phyloP scores from a whole-genome alignment of 2,329 filamentous ascomycete species.

The Purpureocillium lavendulum region DNA sequence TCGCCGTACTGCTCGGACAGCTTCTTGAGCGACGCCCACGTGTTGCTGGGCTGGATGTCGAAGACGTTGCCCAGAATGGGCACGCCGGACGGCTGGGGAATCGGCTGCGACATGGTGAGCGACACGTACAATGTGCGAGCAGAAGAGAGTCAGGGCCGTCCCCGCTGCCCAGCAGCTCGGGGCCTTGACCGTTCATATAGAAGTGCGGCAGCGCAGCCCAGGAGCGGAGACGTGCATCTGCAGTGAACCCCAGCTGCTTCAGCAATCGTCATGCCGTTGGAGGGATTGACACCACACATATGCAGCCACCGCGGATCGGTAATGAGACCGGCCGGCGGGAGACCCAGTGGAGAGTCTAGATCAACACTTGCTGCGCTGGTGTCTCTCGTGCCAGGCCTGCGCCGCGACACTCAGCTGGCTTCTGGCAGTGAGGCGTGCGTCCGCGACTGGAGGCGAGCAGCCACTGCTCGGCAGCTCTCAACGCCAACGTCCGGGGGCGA shows the following conservation, averaged over 20 bases:
- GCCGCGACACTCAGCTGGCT: too few species aligned
- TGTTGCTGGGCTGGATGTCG: constrained; percentile 24
- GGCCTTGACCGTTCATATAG: background rate
- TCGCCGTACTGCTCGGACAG: constrained; percentile 26
- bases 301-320: constrained; percentile 8
- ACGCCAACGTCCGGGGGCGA: too few species aligned
- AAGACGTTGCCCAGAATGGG: constrained; percentile 29
- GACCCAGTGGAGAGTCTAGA: background rate
- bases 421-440: too few species aligned
- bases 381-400: too few species aligned
- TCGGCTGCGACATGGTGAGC: constrained; percentile 23
- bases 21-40: constrained; percentile 26
- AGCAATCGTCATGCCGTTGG: background rate
- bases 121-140: too few species aligned
- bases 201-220: background rate
- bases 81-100: constrained; percentile 24
- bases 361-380: too few species aligned
- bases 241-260: constrained; percentile 1
- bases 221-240: constrained; percentile 4
- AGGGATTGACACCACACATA: constrained; percentile 5
- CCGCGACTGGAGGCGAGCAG: too few species aligned
- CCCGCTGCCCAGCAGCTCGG: background rate
- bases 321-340: background rate
- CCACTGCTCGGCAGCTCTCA: too few species aligned
- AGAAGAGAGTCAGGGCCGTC: too few species aligned